Percentiles rank a stretch among this genome's conserved stretches.
phyloP scores from a whole-genome alignment of 2,329 filamentous ascomycete genomes.

The Nannizziopsis arthrosporioides region DNA sequence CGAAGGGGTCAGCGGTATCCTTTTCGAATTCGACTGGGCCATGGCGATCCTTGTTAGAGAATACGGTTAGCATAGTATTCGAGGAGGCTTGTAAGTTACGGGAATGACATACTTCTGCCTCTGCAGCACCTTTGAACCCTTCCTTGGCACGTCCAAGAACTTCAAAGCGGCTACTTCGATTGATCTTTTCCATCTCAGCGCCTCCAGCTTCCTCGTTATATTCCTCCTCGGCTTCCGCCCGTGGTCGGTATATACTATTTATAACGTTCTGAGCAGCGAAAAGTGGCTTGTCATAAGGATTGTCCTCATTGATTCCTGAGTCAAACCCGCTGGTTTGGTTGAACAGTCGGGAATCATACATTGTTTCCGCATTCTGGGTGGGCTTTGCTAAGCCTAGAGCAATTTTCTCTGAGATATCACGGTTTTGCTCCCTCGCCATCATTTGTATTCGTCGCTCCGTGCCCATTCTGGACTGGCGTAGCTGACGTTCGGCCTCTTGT shows the following conservation, averaged over 20 bases:
- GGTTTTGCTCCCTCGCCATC: constrained; percentile 87
- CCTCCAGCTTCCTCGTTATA: constrained; percentile 69
- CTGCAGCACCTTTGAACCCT: constrained; percentile 72
- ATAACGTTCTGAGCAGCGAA: constrained; percentile 94
- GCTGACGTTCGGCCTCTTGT: constrained; percentile 74
- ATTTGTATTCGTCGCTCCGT: constrained; percentile 82
- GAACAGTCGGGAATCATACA: constrained; percentile 95
- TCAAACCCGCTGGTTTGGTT: constrained; percentile 89
- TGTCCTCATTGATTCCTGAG: constrained; percentile 91
- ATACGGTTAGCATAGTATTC: constrained; percentile 25
- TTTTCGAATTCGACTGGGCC: constrained; percentile 96
- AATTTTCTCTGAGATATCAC: constrained; percentile 94
- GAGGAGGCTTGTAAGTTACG: constrained; percentile 5
- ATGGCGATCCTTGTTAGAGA: constrained; percentile 51
- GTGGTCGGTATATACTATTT: constrained; percentile 82
- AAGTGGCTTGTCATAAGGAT: constrained; percentile 90
- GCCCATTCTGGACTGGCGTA: constrained; percentile 91
- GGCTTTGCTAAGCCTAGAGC: constrained; percentile 90
- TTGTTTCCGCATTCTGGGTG: constrained; percentile 78
- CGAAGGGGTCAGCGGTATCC: constrained; percentile 75
- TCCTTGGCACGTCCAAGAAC: constrained; percentile 69
- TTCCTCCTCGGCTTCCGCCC: constrained; percentile 58
- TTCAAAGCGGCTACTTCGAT: constrained; percentile 77
- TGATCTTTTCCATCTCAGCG: constrained; percentile 74
- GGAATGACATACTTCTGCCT: constrained; percentile 55